Evolutionary conservation across 2,329 filamentous ascomycete species (phyloP).

Genomic region (Davidsoniella neocaledoniae): DNA sequence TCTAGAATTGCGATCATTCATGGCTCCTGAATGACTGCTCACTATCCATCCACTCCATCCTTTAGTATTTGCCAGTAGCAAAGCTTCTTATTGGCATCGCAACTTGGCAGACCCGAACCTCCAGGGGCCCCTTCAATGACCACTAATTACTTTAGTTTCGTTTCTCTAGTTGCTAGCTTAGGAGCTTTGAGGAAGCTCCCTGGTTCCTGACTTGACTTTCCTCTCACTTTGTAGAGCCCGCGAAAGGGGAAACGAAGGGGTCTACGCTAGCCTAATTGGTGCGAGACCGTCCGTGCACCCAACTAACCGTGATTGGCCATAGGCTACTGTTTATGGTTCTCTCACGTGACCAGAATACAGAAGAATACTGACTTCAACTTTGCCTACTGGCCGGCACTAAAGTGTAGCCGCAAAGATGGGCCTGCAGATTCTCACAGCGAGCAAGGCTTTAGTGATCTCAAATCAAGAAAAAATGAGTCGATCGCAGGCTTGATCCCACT

Average conservation of each 20-base stretch:
- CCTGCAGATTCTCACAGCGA: slow-evolving; percentile 1
- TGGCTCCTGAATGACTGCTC: neutral
- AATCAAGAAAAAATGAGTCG: slow-evolving; percentile 1
- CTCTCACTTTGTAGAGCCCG: neutral
- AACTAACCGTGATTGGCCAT: neutral
- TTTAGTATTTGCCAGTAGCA: no score
- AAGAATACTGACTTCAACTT: neutral
- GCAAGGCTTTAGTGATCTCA: slow-evolving; percentile 3
- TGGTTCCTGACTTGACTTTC: slow-evolving; percentile 21
- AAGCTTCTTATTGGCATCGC: no score
- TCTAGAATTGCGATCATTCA: slow-evolving; percentile 1
- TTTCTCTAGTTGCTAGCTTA: slow-evolving; percentile 22
- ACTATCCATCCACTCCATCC: no score
- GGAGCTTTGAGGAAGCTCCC: slow-evolving; percentile 18
- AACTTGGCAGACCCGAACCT: no score
- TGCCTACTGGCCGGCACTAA: neutral
- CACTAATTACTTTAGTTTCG: slow-evolving; percentile 20
- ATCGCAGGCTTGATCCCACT: no score
- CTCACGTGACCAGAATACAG: neutral
- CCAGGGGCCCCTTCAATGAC: no score
- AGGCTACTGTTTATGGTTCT: neutral
- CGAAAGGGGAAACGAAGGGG: slow-evolving; percentile 11
- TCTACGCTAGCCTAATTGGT: neutral
- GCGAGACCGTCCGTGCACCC: slow-evolving; percentile 4
- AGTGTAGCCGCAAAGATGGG: neutral